These are phyloP conservation scores for Debaryomyces tyrocola DNA, from an alignment of 805 yeast species.

Conservation along the genomic window DNA sequence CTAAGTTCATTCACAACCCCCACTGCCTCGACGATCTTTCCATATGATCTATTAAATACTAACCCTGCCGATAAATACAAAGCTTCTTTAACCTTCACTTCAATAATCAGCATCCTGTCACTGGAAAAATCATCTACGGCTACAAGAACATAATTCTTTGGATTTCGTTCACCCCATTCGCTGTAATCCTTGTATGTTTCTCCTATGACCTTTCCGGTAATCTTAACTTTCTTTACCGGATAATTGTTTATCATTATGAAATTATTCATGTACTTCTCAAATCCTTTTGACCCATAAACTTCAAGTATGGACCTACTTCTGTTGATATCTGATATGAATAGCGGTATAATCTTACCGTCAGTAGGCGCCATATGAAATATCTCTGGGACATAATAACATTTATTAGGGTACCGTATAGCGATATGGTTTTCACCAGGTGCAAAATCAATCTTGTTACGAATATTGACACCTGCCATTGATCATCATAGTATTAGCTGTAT, in stretches of 20 bases:
- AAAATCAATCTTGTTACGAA: constrained; percentile 19
- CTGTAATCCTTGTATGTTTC: constrained; percentile 14
- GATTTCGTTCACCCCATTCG: not conserved
- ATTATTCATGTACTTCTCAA: constrained; percentile 4
- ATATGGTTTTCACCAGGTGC: constrained; percentile 37
- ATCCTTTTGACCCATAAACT: constrained; percentile 20
- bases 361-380: constrained; percentile 34
- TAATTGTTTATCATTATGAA: constrained; percentile 29
- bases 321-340: constrained; percentile 32
- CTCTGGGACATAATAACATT: constrained; percentile 31
- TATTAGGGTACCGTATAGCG: constrained; percentile 22
- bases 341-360: constrained; percentile 16
- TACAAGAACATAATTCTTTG: constrained; percentile 16
- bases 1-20: constrained; percentile 11
- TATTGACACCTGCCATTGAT: constrained; percentile 1
- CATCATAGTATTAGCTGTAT: not conserved
- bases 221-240: constrained; percentile 26
- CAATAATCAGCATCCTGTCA: constrained; percentile 20
- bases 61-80: constrained; percentile 14
- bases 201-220: constrained; percentile 30
- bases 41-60: constrained; percentile 16
- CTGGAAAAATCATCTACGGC: constrained; percentile 38
- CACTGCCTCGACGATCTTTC: constrained; percentile 24
- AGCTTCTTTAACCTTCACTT: constrained; percentile 16
- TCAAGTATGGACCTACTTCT: constrained; percentile 5